Evolutionary conservation across 495 filamentous ascomycete genomes (phyloP), one percentile per base, ranked within the genome.

Genomic region (Parachaetomium inaequale): DNA sequence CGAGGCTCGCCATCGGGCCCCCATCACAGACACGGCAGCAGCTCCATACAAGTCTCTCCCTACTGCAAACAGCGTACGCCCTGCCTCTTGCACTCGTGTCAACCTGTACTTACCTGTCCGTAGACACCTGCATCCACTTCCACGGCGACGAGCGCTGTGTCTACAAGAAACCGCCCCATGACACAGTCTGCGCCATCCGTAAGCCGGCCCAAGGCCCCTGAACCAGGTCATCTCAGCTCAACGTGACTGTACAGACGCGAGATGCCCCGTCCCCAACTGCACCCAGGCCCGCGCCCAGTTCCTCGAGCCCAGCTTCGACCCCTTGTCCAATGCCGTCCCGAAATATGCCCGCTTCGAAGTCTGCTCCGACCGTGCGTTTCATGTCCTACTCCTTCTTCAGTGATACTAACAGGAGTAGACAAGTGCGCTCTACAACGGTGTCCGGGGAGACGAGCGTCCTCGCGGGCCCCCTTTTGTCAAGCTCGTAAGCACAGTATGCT

Each of bases 51-150:
- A 0, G 56, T 65, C 7, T 71, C 68, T 25, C 59, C 51, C 7
- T 71, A 59, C 36, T 71, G 68, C 67, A 66, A 63, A 29, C 61
- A 61, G 26, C 68, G 68, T 70, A 55, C 32, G 68, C 26, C 19
- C 55, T 29, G 32, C 53, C 34, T 46, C 11, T 15, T 26, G 8
- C 11, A 57, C 12, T 15, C 29, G 1, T 15, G 14, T 4, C n/a
- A 23, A 7, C 14, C 36, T 40, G 12, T 40, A 25, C 36, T 64
- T n/a, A 60, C 43, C 3, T 7, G 5, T 8, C 3, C 15, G 3
- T 36, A 69, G 68, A 69, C 32, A 71, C 67, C 4, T 69, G 64
- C 62, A 42, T 31, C 34, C 66, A 68, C 51, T 68, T 68, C 43
- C 53, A 59, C 29, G 36, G 55, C 32, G 64, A 67, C 12, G 69